Evolutionary conservation across 331 rosid species (phyloP).

Genomic region (Spiraea crenata): DNA sequence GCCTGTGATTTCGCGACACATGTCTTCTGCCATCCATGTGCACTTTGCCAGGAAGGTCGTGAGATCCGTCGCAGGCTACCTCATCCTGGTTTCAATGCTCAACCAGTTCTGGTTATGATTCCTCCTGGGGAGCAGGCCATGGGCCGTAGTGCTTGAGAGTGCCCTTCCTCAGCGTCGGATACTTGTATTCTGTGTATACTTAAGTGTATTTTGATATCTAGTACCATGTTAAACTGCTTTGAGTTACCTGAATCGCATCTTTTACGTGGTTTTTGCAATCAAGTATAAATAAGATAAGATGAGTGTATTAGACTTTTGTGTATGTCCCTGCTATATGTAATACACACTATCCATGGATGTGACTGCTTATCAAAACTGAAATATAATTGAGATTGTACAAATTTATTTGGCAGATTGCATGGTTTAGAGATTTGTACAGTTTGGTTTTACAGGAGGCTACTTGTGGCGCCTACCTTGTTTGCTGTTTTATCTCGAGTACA

Average conservation of each 20-base stretch:
- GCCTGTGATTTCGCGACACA: constrained; percentile 83
- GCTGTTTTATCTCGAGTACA: too few species aligned
- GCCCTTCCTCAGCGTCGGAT: constrained; percentile 1
- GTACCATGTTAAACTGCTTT: constrained; percentile 4
- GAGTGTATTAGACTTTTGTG: neutral
- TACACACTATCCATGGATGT: neutral
- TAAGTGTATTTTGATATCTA: constrained; percentile 18
- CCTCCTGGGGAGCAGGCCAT: constrained; percentile 83
- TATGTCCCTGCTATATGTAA: constrained; percentile 13
- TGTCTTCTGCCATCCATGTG: constrained; percentile 75
- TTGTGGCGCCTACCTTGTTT: too few species aligned
- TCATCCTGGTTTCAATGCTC: constrained; percentile 92
- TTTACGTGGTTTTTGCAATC: constrained; percentile 14
- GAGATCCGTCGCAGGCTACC: constrained; percentile 87
- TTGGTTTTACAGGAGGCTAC: too few species aligned
- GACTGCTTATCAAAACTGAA: neutral
- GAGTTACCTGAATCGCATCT: constrained; percentile 1
- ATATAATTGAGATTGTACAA: too few species aligned
- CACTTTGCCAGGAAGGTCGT: constrained; percentile 97
- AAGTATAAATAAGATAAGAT: constrained; percentile 27
- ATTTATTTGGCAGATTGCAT: too few species aligned
- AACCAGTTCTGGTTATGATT: constrained; percentile 71
- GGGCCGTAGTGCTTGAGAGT: constrained; percentile 65
- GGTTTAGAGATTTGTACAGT: too few species aligned
- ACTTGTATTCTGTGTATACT: constrained; percentile 23